A percentile compares a stretch with the other conserved stretches of the same genome.
Conservation (phyloP, 768 basidiomycete species). For the Boletus reticuloceps region DNA sequence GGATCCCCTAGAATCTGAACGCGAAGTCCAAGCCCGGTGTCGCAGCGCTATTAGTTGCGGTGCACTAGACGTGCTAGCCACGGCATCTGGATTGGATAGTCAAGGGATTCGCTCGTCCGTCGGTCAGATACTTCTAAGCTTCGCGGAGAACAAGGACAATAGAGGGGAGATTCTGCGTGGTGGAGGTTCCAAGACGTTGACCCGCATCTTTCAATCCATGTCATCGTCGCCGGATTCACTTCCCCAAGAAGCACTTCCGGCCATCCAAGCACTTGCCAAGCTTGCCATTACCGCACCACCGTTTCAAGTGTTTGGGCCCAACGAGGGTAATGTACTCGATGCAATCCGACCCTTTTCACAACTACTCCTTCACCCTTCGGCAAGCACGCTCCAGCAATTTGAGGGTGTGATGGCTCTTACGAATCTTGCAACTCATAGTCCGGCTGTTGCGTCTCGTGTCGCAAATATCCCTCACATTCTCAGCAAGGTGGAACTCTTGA, state of each 20-base stretch:
- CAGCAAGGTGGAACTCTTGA: conserved; percentile 64
- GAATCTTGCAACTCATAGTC: conserved; percentile 81
- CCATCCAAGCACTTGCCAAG: conserved; percentile 90
- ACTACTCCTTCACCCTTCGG: conserved; percentile 65
- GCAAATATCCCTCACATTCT: conserved; percentile 59
- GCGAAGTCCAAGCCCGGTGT: conserved; percentile 60
- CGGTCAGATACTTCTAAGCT: conserved; percentile 62
- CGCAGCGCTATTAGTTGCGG: conserved; percentile 58
- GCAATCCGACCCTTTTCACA: conserved; percentile 78
- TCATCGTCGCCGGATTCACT: conserved; percentile 31
- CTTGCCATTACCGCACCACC: conserved; percentile 92
- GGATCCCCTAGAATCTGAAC: conserved; percentile 59
- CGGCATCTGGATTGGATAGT: conserved; percentile 61
- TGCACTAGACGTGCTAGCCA: conserved; percentile 59
- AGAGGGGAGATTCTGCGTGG: conserved; percentile 73
- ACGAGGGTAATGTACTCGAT: conserved; percentile 72
- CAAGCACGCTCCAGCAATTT: conserved; percentile 80
- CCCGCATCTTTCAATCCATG: conserved; percentile 52
- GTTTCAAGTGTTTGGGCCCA: conserved; percentile 85
- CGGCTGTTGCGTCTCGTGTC: conserved; percentile 64
- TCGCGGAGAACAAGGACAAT: conserved; percentile 76
- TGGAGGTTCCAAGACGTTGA: conserved; percentile 72
- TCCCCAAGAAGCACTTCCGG: conserved; percentile 38
- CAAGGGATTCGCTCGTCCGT: conserved; percentile 53
- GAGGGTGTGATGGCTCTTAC: conserved; percentile 96